Evolutionary conservation across 2,329 filamentous ascomycete genomes (phyloP).

Genomic region (Fusarium tjaetaba): DNA sequence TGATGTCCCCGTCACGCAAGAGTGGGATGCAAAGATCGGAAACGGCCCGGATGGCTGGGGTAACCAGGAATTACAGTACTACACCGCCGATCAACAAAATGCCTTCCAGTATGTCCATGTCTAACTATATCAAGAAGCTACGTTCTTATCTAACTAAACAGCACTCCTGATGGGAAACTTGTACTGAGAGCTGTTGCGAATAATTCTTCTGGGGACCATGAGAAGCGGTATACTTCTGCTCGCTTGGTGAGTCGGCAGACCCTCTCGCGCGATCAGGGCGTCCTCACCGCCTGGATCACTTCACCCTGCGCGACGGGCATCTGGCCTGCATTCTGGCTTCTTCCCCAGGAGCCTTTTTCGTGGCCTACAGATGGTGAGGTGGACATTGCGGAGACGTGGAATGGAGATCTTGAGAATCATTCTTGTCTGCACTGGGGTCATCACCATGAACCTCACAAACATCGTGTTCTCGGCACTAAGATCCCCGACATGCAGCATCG

Average conservation of each 20-base stretch:
- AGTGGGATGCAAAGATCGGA: conserved; percentile 65
- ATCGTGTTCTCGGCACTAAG: conserved; percentile 62
- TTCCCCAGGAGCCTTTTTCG: conserved; percentile 65
- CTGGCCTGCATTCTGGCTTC: conserved; percentile 71
- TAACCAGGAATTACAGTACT: conserved; percentile 69
- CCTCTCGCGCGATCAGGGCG: conserved; percentile 61
- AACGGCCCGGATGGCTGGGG: conserved; percentile 69
- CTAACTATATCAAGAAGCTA: background rate
- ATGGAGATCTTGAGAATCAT: conserved; percentile 64
- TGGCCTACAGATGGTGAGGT: conserved; percentile 70
- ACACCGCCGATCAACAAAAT: conserved; percentile 60
- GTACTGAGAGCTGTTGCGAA: conserved; percentile 62
- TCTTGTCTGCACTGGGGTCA: conserved; percentile 69
- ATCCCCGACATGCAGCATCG: conserved; percentile 59
- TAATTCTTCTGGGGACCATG: conserved; percentile 45
- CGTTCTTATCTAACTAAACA: conserved; percentile 20
- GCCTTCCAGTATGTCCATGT: conserved; percentile 58
- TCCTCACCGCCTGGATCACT: conserved; percentile 60
- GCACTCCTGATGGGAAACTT: conserved; percentile 59
- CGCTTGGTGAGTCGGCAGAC: conserved; percentile 64
- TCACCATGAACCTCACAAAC: conserved; percentile 65
- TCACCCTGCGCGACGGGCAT: conserved; percentile 65
- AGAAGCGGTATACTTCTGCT: conserved; percentile 63
- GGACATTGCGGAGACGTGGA: conserved; percentile 71
- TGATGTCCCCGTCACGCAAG: conserved; percentile 55